Evolutionary conservation across 805 yeast species (phyloP), one percentile per base, ranked within the genome.

Genomic region (Candida cerambycidarum): DNA sequence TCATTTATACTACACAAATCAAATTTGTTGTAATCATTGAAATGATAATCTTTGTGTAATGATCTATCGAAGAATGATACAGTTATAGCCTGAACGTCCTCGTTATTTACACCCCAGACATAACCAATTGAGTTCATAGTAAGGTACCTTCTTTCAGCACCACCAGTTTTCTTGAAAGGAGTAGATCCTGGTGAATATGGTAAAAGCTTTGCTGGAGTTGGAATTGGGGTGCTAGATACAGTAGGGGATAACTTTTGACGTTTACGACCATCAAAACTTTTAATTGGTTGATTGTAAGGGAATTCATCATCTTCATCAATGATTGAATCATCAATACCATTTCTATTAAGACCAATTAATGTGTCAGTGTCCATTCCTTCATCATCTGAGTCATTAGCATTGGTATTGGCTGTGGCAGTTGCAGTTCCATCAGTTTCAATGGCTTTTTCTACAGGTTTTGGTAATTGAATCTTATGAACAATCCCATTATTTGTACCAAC

Each of bases 111-210:
- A 0, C 89, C 72, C 79, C 95, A 85, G 0, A 82, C 84, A 57
- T 87, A 86, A 0, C 97, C 99, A 21, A 81, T 67, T 8, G 83
- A 71, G 53, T 87, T 87, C 75, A 90, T 87, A 15, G 89, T 80
- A 31, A 92, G 63, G 54, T 89, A 90, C 41, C 96, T 72, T 61
- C 92, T 77, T 40, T 80, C 78, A 3, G 67, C 70, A 11, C 42
- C 49, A 2, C 66, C 54, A 9, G 55, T 36, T 34, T 52, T 42
- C n/a, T 39, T 50, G 35, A 52, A 52, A 0, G 96, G 96, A 0
- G 98, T 92, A 5, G 85, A 78, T 1, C 98, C 98, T 1, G 88
- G 85, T 3, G 95, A 88, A 52, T 81, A 84, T 0, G 97, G 90
- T 35, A 65, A 69, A 21, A 80, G 54, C 7, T 65, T 67, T 11